Evolutionary conservation across 2,329 filamentous ascomycete genomes (phyloP).

Genomic region (Ploettnerulaceae sp.): DNA sequence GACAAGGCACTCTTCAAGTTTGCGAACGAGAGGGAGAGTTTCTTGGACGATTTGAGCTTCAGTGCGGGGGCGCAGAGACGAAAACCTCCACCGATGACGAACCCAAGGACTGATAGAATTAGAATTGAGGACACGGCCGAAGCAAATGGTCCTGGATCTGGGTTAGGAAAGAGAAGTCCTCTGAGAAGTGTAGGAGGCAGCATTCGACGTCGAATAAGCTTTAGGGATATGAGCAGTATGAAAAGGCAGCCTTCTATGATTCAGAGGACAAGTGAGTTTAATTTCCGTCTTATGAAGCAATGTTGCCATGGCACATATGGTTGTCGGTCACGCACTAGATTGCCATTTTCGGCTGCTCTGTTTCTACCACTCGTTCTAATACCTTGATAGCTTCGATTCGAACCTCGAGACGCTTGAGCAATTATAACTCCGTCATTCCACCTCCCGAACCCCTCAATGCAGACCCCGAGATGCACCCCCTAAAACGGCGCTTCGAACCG

Average conservation of each 20-base stretch:
- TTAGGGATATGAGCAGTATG: conserved; percentile 90
- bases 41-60: conserved; percentile 87
- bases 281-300: neutral
- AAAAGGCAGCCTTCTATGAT: conserved; percentile 74
- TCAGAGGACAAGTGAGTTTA: conserved; percentile 64
- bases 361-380: too few species aligned
- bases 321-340: neutral
- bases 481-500: conserved; percentile 90
- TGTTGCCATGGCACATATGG: neutral
- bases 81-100: conserved; percentile 64
- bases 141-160: conserved; percentile 30
- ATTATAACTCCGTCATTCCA: conserved; percentile 97
- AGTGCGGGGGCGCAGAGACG: conserved; percentile 70
- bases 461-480: conserved; percentile 89
- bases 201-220: conserved; percentile 86
- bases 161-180: conserved; percentile 40
- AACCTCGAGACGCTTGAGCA: conserved; percentile 84
- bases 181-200: conserved; percentile 63
- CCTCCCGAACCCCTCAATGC: conserved; percentile 84
- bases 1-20: conserved; percentile 92
- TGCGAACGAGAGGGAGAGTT: conserved; percentile 88
- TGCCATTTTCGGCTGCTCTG: neutral
- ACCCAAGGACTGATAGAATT: conserved; percentile 77
- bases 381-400: conserved; percentile 57
- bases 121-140: conserved; percentile 60